A percentile compares a stretch with the other conserved stretches of the same genome.
Conservation (phyloP, 176 grass and related monocot species). For the Puya raimondii region DNA sequence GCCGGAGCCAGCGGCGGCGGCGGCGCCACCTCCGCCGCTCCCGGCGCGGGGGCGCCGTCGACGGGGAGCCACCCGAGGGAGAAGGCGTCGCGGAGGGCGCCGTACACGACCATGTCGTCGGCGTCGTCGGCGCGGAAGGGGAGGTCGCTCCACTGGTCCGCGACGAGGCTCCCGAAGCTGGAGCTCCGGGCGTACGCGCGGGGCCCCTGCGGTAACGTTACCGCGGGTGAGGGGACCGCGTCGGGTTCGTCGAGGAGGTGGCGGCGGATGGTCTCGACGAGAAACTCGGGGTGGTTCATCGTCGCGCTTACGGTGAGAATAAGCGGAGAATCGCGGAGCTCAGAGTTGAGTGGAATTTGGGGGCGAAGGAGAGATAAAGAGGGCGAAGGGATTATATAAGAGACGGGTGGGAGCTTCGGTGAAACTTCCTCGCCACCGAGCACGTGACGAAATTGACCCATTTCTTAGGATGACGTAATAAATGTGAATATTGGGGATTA, state of each 20-base stretch:
- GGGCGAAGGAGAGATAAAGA: too few relatives aligned
- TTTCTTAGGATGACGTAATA: too few relatives aligned
- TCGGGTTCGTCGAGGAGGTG: conserved; percentile 4
- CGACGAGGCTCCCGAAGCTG: conserved; percentile 68
- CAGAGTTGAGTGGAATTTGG: too few relatives aligned
- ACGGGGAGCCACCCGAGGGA: conserved; percentile 61
- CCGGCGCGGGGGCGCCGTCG: conserved; percentile 40
- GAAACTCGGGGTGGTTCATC: not conserved
- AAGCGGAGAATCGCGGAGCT: not conserved
- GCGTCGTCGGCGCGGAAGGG: conserved; percentile 72
- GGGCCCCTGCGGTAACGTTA: not conserved
- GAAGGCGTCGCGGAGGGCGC: conserved; percentile 61
- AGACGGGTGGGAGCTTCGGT: too few relatives aligned
- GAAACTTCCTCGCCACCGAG: too few relatives aligned
- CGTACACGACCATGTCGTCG: conserved; percentile 87
- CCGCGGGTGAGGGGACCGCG: not conserved
- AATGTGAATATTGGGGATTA: too few relatives aligned
- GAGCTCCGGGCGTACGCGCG: conserved; percentile 48
- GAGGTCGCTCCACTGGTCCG: conserved; percentile 75
- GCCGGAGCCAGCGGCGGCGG: not conserved
- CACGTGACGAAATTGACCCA: too few relatives aligned
- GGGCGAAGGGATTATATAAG: too few relatives aligned
- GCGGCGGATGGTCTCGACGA: not conserved
- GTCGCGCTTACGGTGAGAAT: not conserved
- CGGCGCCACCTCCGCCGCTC: not conserved